phyloP scores from a whole-genome alignment of 352 stramenopile genomes.

The Phytopythium aichiense region DNA sequence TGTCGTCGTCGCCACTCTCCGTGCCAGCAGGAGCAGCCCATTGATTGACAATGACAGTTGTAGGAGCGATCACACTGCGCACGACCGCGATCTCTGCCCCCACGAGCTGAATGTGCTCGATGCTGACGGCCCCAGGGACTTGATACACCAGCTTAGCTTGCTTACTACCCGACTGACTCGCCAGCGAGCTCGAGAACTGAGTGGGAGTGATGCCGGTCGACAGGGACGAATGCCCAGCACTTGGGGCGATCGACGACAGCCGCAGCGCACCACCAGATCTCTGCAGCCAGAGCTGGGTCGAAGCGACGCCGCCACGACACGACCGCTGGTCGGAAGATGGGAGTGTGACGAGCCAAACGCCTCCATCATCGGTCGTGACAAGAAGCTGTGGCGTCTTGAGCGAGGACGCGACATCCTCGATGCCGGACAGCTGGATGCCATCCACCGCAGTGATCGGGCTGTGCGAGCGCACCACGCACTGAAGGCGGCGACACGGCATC shows the following conservation, averaged over 20 bases:
- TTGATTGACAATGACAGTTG: constrained; percentile 15
- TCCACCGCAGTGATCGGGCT: not conserved
- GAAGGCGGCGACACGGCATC: not conserved
- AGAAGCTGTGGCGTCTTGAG: constrained; percentile 16
- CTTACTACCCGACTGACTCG: not conserved
- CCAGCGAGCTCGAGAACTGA: not conserved
- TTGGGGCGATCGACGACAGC: not conserved
- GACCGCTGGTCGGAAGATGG: not conserved
- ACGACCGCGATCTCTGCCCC: constrained; percentile 25
- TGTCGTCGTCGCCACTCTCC: constrained; percentile 4
- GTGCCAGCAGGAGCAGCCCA: not conserved
- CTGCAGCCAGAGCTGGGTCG: constrained; percentile 7
- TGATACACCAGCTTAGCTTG: constrained; percentile 17
- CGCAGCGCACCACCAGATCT: no score
- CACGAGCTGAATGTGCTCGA: constrained; percentile 15
- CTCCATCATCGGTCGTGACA: constrained; percentile 31
- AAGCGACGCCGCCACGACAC: not conserved
- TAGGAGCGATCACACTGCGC: constrained; percentile 46
- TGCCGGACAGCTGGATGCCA: not conserved
- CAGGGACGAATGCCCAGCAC: not conserved
- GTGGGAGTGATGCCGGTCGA: constrained; percentile 4
- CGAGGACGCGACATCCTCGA: not conserved
- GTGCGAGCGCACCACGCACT: constrained; percentile 1
- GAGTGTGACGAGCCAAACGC: constrained; percentile 48
- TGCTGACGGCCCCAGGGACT: constrained; percentile 34